Conservation (phyloP, 23 red algal species). For the Gracilaria caudata region DNA sequence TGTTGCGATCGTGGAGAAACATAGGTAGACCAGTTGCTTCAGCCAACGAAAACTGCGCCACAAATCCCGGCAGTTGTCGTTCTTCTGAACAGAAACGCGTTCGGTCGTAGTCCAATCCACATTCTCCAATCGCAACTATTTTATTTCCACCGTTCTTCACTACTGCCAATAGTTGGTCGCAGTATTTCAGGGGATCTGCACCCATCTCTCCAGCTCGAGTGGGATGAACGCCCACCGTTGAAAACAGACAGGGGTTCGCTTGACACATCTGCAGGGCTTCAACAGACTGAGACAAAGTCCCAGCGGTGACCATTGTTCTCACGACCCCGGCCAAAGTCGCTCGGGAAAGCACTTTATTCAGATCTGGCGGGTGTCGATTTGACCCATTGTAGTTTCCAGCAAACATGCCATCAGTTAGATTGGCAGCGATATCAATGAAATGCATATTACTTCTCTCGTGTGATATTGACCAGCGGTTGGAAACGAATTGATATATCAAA, state of each 20-base stretch:
- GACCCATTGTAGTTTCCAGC: conserved; percentile 90
- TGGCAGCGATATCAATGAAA: conserved; percentile 93
- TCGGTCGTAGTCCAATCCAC: conserved; percentile 94
- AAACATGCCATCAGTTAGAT: conserved; percentile 92
- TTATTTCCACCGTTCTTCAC: conserved; percentile 34
- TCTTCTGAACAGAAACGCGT: conserved; percentile 76
- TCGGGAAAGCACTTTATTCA: conserved; percentile 76
- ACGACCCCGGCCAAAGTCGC: conserved; percentile 63
- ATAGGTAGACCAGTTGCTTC: conserved; percentile 80
- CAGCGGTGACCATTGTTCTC: conserved; percentile 83
- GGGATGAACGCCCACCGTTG: conserved; percentile 96
- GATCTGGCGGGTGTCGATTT: conserved; percentile 73
- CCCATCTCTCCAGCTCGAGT: conserved; percentile 74
- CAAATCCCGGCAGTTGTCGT: conserved; percentile 74
- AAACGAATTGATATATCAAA: background rate
- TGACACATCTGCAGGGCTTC: conserved; percentile 73
- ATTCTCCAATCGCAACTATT: conserved; percentile 97
- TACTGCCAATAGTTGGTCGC: conserved; percentile 56
- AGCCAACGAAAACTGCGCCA: conserved; percentile 84
- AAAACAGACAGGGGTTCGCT: conserved; percentile 60
- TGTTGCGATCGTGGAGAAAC: conserved; percentile 94
- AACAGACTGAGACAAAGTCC: conserved; percentile 71
- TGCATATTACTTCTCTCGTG: conserved; percentile 21
- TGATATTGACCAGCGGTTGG: background rate
- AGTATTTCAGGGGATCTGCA: conserved; percentile 23